These are phyloP conservation scores for Erucastrum elatum DNA, from an alignment of 345 rosid genomes.

Conservation along the genomic window DNA sequence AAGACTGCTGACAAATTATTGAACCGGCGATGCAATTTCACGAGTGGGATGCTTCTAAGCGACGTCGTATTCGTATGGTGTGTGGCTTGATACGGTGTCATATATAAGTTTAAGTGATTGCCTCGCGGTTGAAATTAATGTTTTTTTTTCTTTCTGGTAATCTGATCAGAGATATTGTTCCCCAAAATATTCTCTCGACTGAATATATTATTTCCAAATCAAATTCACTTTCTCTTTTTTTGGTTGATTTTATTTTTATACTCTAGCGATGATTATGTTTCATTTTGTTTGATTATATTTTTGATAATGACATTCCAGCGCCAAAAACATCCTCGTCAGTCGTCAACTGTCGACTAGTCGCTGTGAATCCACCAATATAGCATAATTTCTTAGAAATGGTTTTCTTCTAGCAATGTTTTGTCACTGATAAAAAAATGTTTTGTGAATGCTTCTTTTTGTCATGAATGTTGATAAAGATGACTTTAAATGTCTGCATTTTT, in stretches of 20 bases:
- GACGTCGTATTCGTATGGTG: background rate
- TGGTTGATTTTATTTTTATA: background rate
- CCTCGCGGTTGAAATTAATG: slow-evolving; percentile 35
- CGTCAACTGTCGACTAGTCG: background rate
- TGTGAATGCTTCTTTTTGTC: background rate
- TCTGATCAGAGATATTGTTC: background rate
- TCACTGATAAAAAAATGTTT: too few species aligned
- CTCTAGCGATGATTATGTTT: background rate
- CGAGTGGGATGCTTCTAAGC: slow-evolving; percentile 2
- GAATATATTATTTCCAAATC: slow-evolving; percentile 26
- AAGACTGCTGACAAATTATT: slow-evolving; percentile 1
- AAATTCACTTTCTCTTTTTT: background rate
- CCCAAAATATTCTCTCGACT: slow-evolving; percentile 4
- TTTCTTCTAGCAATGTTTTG: background rate
- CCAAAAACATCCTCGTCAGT: slow-evolving; percentile 28
- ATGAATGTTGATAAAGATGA: background rate
- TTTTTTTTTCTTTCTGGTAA: background rate
- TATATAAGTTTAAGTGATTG: background rate
- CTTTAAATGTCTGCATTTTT: background rate
- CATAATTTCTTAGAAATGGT: background rate
- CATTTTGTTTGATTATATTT: slow-evolving; percentile 14
- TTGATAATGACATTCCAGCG: slow-evolving; percentile 26
- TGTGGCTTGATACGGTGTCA: background rate
- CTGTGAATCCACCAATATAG: background rate
- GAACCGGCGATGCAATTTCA: slow-evolving; percentile 35